These are phyloP conservation scores for Coemansia sp. DNA, from an alignment of 192 early-diverging fungal species.

Conservation along the genomic window DNA sequence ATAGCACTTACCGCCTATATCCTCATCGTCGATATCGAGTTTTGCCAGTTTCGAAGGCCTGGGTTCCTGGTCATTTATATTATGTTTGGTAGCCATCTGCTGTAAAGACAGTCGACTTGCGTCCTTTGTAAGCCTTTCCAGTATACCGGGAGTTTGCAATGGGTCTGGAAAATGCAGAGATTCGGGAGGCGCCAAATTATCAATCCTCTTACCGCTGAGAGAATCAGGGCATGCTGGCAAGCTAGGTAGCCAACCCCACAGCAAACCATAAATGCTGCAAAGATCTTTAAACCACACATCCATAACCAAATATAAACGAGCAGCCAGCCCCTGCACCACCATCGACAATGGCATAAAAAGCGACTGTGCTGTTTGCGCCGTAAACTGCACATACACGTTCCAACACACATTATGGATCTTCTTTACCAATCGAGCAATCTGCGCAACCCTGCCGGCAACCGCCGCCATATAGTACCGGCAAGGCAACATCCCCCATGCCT, in stretches of 20 bases:
- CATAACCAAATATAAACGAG: slow-evolving; percentile 22
- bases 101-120: too few species aligned
- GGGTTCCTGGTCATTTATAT: too few species aligned
- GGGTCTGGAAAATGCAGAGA: too few species aligned
- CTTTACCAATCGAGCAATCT: slow-evolving; percentile 13
- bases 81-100: too few species aligned
- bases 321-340: slow-evolving; percentile 22
- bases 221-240: slow-evolving; percentile 33
- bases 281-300: slow-evolving; percentile 28
- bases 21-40: too few species aligned
- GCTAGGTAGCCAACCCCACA: slow-evolving; percentile 27
- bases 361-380: slow-evolving; percentile 26
- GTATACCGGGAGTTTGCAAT: too few species aligned
- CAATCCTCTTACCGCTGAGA: not conserved
- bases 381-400: slow-evolving; percentile 22
- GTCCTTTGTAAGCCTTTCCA: too few species aligned
- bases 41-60: too few species aligned
- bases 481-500: slow-evolving; percentile 23
- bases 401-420: slow-evolving; percentile 18
- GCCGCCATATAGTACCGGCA: slow-evolving; percentile 17
- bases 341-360: slow-evolving; percentile 41
- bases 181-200: too few species aligned
- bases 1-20: too few species aligned
- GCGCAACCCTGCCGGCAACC: slow-evolving; percentile 9
- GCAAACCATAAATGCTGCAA: slow-evolving; percentile 6